Percentiles rank a stretch among this genome's conserved stretches.
Evolutionary conservation across 208 protist genomes (phyloP).

Genomic region (Leishmania braziliensis): DNA sequence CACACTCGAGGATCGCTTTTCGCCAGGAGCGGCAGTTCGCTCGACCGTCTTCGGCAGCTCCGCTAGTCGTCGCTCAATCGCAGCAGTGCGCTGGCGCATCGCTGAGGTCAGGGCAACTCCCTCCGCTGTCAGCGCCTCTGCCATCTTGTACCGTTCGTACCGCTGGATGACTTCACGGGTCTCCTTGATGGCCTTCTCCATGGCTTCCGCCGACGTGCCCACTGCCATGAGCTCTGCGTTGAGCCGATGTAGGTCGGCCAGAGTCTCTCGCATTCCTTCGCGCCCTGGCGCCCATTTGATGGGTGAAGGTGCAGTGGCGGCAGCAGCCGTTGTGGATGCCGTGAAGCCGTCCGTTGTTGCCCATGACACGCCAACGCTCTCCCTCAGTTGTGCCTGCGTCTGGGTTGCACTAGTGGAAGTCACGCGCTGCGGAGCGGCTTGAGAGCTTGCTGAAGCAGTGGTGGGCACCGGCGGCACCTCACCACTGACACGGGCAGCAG

Average conservation of each 20-base stretch:
- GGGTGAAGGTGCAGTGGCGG: neutral
- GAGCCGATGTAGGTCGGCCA: conserved; percentile 62
- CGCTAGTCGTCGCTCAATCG: conserved; percentile 60
- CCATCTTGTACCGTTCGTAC: conserved; percentile 50
- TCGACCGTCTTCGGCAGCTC: conserved; percentile 15
- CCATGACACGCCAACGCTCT: conserved; percentile 20
- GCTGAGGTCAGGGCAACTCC: conserved; percentile 54
- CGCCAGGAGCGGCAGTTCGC: neutral
- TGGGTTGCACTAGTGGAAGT: neutral
- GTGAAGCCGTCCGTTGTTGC: neutral
- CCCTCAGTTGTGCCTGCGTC: neutral
- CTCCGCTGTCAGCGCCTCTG: conserved; percentile 50
- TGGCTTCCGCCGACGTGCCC: conserved; percentile 67
- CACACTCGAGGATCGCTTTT: conserved; percentile 2
- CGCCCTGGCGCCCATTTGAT: neutral
- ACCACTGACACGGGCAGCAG: conserved; percentile 32
- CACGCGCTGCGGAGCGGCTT: no score
- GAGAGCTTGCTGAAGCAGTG: neutral
- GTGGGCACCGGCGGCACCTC: conserved; percentile 5
- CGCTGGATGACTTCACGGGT: conserved; percentile 61
- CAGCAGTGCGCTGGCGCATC: conserved; percentile 55
- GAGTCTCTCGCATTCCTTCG: conserved; percentile 47
- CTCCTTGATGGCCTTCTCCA: conserved; percentile 76
- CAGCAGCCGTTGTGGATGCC: neutral
- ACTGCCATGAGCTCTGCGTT: conserved; percentile 64